Conservation (phyloP, 108 stramenopile genomes). For the Aurantiochytrium sp. region DNA sequence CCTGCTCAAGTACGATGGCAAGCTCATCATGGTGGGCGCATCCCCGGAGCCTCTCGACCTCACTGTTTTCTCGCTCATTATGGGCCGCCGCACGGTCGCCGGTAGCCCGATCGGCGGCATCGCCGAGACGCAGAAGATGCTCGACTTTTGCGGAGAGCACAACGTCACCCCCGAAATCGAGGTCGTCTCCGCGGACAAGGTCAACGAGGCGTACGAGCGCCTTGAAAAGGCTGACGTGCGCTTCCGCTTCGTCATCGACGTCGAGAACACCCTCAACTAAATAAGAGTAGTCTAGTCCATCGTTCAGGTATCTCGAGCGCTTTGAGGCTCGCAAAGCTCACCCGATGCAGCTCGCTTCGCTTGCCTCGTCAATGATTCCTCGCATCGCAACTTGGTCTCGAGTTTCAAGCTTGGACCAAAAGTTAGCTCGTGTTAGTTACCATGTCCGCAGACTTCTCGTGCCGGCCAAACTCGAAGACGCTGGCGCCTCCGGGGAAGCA, state of each 20-base stretch:
- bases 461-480: no score
- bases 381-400: no score
- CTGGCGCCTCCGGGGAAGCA: no score
- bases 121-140: constrained; percentile 54
- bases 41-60: background rate
- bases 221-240: background rate
- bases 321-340: no score
- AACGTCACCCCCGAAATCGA: constrained; percentile 51
- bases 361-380: no score
- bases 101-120: constrained; percentile 57
- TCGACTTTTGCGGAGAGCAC: constrained; percentile 58
- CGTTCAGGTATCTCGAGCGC: no score
- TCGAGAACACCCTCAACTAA: background rate
- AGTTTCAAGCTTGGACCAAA: no score
- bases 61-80: background rate
- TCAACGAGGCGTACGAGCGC: constrained; percentile 3
- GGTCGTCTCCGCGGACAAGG: constrained; percentile 35
- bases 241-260: constrained; percentile 16
- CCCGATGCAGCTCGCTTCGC: no score
- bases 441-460: no score
- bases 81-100: constrained; percentile 31
- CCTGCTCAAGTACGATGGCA: constrained; percentile 43
- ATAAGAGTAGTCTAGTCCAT: no score
- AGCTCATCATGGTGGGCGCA: constrained; percentile 43
- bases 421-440: no score